Base-by-base conservation (phyloP, 2,329 filamentous ascomycete species). In the Fusarium robinianum region DNA sequence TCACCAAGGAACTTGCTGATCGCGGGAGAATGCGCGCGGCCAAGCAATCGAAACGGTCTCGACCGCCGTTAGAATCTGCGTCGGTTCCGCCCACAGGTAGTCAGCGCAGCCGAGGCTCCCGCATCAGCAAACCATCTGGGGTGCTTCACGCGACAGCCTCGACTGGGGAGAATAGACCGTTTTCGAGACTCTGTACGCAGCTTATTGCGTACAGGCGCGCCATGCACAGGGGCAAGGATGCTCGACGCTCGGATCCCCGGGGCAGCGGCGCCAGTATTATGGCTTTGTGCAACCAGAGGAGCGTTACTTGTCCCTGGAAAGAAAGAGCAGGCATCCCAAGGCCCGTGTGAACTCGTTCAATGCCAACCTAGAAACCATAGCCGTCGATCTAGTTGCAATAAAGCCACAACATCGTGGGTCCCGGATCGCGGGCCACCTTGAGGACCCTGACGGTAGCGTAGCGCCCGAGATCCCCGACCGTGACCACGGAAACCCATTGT, bases 401-500 rank as follows among this genome's bases (percentile, higher is more conserved):
- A 37, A 33, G 29, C 43, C 53, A 49, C 41, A 50, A 54, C 44
- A 57, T 61, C 52, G 57, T 45, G 44, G 55, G 32, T 53, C 50
- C 55, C 53, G 38, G 39, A 55, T 49, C 53, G 43, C 45, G 57
- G 55, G 18, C 54, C 44, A 59, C 40, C 32, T 22, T 19, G 41
- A 46, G 58, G 45, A 56, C 55, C 58, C 49, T 60, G 56, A 47
- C 41, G 26, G 45, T 55, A 23, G 21, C 19, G 39, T 59, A 60
- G 57, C 52, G 57, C 46, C 51, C 46, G 46, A 45, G 50, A 46
- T 36, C 38, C 43, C 32, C 55, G 56, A 35, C 25, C 36, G 27
- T 25, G 33, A 29, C 37, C 46, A 38, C 16, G n/a, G n/a, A n/a
- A n/a, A 33, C 26, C 26, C 23, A 33, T 41, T 16, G 21, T 22